phyloP scores from a whole-genome alignment of 2,329 filamentous ascomycete species.

The Colletotrichum musae region DNA sequence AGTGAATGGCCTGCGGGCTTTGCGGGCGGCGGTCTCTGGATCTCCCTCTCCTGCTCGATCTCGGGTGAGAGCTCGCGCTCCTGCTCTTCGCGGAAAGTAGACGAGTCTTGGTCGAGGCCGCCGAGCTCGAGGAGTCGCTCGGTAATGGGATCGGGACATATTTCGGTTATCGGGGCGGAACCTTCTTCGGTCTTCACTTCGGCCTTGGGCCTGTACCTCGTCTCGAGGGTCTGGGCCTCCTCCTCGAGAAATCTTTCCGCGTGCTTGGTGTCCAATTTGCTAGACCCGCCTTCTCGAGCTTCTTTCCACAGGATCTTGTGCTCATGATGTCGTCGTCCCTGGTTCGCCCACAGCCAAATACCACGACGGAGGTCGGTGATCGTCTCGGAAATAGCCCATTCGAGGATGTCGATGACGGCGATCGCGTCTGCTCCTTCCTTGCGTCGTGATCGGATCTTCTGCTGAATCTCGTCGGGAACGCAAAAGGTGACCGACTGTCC shows the following conservation, averaged over 20 bases:
- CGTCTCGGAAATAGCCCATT: slow-evolving; percentile 73
- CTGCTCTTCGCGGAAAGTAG: slow-evolving; percentile 73
- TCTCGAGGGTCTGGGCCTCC: slow-evolving; percentile 66
- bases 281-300: background rate
- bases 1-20: slow-evolving; percentile 58
- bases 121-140: slow-evolving; percentile 55
- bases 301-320: slow-evolving; percentile 56
- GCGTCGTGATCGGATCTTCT: slow-evolving; percentile 59
- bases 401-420: slow-evolving; percentile 67
- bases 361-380: slow-evolving; percentile 62
- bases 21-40: slow-evolving; percentile 62
- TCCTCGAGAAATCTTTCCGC: slow-evolving; percentile 66
- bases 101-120: slow-evolving; percentile 48
- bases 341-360: slow-evolving; percentile 72
- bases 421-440: slow-evolving; percentile 50
- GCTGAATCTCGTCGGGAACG: slow-evolving; percentile 70
- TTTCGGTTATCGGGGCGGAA: background rate
- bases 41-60: slow-evolving; percentile 70
- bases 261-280: slow-evolving; percentile 44
- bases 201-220: slow-evolving; percentile 62
- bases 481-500: slow-evolving; percentile 77
- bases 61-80: slow-evolving; percentile 78
- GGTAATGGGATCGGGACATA: slow-evolving; percentile 1
- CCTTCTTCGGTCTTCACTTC: background rate
- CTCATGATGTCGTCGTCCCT: slow-evolving; percentile 66